Conservation (phyloP, 1,139 yeast genomes). For the Magnusiomyces starmeri region DNA sequence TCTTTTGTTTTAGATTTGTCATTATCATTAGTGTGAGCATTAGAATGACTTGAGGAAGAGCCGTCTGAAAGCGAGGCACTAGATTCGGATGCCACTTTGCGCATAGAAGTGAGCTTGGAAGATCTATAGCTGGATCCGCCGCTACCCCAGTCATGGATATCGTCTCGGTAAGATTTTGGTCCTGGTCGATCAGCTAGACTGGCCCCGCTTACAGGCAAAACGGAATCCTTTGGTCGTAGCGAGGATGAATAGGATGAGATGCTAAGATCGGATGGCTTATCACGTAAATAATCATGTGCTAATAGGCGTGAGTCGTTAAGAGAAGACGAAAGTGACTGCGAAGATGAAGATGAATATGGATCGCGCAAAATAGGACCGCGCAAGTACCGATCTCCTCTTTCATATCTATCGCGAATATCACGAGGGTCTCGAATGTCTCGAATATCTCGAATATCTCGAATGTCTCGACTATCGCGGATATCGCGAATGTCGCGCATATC, state of each 20-base stretch:
- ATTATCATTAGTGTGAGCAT: not conserved
- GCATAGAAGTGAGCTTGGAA: not conserved
- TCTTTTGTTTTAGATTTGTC: too few species aligned
- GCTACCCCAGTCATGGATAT: not conserved
- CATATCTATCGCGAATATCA: conserved; percentile 6
- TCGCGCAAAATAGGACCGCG: conserved; percentile 8
- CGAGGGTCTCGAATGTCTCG: conserved; percentile 7
- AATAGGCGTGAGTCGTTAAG: conserved; percentile 9
- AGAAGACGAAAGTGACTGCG: too few species aligned
- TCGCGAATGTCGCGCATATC: too few species aligned
- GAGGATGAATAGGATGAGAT: not conserved
- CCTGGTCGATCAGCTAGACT: not conserved
- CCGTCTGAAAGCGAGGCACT: not conserved
- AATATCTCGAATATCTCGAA: conserved; percentile 2
- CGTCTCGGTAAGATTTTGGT: not conserved
- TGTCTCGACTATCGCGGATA: too few species aligned
- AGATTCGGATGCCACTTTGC: not conserved
- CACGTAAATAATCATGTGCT: conserved; percentile 8
- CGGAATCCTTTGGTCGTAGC: not conserved
- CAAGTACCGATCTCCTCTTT: conserved; percentile 8
- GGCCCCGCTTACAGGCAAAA: not conserved
- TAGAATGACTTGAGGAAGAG: not conserved
- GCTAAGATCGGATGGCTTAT: not conserved
- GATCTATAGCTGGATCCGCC: not conserved
- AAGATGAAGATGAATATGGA: not conserved